These are phyloP conservation scores for Stachybotrys chartarum DNA, from an alignment of 2,329 filamentous ascomycete species.

Conservation along the genomic window DNA sequence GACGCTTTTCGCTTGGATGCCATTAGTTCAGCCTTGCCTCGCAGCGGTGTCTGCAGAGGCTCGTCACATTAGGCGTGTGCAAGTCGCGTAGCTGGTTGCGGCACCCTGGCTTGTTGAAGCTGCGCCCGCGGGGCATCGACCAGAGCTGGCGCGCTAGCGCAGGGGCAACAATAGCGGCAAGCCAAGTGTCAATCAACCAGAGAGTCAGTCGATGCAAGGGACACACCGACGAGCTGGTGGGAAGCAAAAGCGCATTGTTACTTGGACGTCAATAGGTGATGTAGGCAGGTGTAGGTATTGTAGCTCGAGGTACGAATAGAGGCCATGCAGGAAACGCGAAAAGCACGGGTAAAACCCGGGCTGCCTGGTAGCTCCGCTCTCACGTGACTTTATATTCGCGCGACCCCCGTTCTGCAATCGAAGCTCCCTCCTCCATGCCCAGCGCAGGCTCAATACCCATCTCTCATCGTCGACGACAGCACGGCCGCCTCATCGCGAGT, in stretches of 20 bases:
- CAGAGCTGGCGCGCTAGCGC: not conserved
- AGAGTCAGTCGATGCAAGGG: not conserved
- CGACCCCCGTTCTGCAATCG: constrained; percentile 19
- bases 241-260: not conserved
- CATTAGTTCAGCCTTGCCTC: constrained; percentile 45
- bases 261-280: not conserved
- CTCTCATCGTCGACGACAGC: constrained; percentile 13
- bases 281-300: not conserved
- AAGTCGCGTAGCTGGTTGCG: not conserved
- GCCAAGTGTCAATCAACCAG: not conserved
- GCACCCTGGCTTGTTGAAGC: not conserved
- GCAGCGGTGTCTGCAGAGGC: not conserved
- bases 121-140: not conserved
- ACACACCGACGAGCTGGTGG: too few species aligned
- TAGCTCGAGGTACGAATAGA: not conserved
- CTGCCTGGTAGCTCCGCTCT: constrained; percentile 8
- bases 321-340: not conserved
- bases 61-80: not conserved
- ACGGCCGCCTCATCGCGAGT: constrained; percentile 11
- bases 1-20: constrained; percentile 87
- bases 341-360: not conserved
- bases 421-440: constrained; percentile 22
- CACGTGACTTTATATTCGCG: constrained; percentile 39
- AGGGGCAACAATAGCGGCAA: not conserved
- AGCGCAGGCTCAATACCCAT: constrained; percentile 14